Evolutionary conservation across 768 basidiomycete species (phyloP), one percentile per base, ranked within the genome.

Genomic region (Boletus barrowsii): DNA sequence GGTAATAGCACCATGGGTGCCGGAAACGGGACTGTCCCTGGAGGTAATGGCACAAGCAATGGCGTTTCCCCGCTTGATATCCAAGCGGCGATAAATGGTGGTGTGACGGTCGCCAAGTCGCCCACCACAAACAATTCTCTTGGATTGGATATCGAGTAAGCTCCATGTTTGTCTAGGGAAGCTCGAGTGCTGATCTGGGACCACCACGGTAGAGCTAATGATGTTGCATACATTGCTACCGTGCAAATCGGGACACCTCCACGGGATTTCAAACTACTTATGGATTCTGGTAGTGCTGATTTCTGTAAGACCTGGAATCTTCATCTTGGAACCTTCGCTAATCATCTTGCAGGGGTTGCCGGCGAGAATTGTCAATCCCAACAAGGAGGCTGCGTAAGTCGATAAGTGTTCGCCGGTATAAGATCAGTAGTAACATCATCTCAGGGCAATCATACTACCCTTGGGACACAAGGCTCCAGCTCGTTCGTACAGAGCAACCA

Each of bases 281-380:
- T 88, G 81, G 87, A 88, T 67, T 84, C 83, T 32, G 87, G 87
- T 29, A 83, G 81, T 13, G 83, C 85, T 10, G 87, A 88, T 68
- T 68, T 83, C 36, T 87, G 85, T 68, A 37, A 49, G 65, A 1
- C n/a, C 26, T 47, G 13, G 30, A 7, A 20, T 8, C 13, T 1
- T 42, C 33, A 39, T 36, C 10, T 37, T 15, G 36, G 7, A n/a
- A n/a, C 8, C 6, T 32, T 37, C 0, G 9, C 18, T 57, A 14
- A 40, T 6, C 22, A 22, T 10, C 5, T n/a, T 3, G 1, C 48
- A 68, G 67, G 68, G 84, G 83, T 86, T 30, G 81, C 81, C 14
- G 68, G 76, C 17, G 82, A 84, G 62, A 72, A 72, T 47, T 86
- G 84, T 58, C 71, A 71, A 48, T 76, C 79, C 7, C 58, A 71